Conservation (phyloP, 345 rosid genomes). For the Lagerstroemia speciosa region DNA sequence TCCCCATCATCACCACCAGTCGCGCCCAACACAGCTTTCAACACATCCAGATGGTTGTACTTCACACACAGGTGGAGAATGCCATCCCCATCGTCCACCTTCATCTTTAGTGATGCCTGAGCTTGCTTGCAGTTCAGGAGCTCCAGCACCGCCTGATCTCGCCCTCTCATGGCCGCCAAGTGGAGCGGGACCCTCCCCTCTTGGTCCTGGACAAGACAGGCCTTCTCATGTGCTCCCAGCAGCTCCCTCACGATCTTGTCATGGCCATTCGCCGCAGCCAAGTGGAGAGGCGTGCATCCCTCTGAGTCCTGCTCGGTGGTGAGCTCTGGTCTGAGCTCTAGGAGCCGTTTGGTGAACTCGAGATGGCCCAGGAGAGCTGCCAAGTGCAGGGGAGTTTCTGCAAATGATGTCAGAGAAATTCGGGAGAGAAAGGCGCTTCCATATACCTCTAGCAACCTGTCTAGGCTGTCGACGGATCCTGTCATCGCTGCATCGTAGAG, state of each 20-base stretch:
- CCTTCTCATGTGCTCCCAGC: neutral
- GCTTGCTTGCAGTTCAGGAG: neutral
- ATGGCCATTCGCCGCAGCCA: neutral
- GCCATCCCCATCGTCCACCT: too few relatives aligned
- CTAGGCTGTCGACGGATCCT: too few relatives aligned
- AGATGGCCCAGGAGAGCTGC: too few relatives aligned
- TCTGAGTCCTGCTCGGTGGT: neutral
- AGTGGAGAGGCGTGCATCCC: neutral
- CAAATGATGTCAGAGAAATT: too few relatives aligned
- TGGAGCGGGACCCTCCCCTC: too few relatives aligned
- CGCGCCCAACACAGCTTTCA: neutral
- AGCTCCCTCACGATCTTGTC: neutral
- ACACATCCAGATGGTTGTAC: too few relatives aligned
- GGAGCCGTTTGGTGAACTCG: neutral
- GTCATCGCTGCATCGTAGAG: too few relatives aligned
- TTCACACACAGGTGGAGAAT: too few relatives aligned
- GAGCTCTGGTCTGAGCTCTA: neutral
- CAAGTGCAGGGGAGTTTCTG: too few relatives aligned
- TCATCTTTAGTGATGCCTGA: too few relatives aligned
- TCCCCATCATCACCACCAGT: neutral
- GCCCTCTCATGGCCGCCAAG: neutral
- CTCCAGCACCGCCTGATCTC: neutral
- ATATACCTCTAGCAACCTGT: too few relatives aligned
- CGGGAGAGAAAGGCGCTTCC: too few relatives aligned
- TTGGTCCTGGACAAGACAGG: conserved; percentile 1